Base-by-base conservation (phyloP, 2,329 filamentous ascomycete species). In the Botrytis fabae region DNA sequence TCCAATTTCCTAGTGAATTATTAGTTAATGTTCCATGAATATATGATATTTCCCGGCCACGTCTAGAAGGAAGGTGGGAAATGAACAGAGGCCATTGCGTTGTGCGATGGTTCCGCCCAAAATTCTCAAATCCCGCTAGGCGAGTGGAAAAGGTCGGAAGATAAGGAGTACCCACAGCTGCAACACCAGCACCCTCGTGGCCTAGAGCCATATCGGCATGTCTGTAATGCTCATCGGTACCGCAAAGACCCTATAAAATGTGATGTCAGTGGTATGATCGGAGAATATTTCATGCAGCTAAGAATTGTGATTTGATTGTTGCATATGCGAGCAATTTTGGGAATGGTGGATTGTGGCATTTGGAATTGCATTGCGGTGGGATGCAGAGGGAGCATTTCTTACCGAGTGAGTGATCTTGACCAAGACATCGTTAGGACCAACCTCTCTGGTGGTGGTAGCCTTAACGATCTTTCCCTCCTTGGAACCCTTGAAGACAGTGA, bases 401-500 rank as follows among this genome's bases (percentile, higher is more conserved):
- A 68, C 65, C 2, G 89, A 91, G 73, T 90, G 88, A 25, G 90
- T 92, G 75, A 92, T 84, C 72, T 85, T 86, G 78, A 93, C 80
- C 42, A 90, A 84, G 69, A 92, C 89, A 74, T 91, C 83, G 80
- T 90, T 85, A 69, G 83, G 81, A 2, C 78, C 78, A 60, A 88
- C 80, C 25, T 86, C 82, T 60, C 81, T 79, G 32, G 82, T 84
- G 61, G 85, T 87, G 66, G 83, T 83, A 62, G 82, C 80, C 80
- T 89, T 82, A 73, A 85, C 80, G 77, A 91, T 87, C 73, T 84
- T 83, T 77, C 89, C 89, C 73, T 86, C 85, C 76, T 87, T 84
- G 76, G 85, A 85, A 76, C 90, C 90, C 79, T 89, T 90, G 86
- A 85, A 91, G 73, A 91, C 87, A 57, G 88, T 91, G 83, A 90